Percentiles rank a stretch among this genome's conserved stretches.
phyloP scores from a whole-genome alignment of 2,329 filamentous ascomycete species.

The Didymella arachidicola region DNA sequence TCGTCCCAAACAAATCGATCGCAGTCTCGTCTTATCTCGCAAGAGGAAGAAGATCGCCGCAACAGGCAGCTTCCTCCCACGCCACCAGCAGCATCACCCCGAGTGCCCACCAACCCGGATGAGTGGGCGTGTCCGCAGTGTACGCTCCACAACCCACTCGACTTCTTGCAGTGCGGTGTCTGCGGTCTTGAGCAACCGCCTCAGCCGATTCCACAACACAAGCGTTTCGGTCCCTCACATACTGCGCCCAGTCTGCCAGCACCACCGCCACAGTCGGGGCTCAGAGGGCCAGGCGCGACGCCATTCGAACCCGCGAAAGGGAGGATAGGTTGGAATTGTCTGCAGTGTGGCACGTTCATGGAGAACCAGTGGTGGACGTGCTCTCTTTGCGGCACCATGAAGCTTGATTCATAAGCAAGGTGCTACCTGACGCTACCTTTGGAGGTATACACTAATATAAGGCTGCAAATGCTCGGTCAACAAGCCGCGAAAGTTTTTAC shows the following conservation, averaged over 20 bases:
- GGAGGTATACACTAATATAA: background rate
- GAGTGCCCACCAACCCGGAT: conserved; percentile 41
- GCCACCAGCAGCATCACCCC: conserved; percentile 37
- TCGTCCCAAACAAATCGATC: conserved; percentile 17
- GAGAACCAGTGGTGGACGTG: conserved; percentile 72
- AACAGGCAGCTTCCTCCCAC: conserved; percentile 42
- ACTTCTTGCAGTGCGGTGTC: conserved; percentile 67
- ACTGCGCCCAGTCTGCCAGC: conserved; percentile 38
- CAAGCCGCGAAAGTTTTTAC: no score
- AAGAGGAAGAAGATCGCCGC: conserved; percentile 37
- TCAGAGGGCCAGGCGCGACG: conserved; percentile 42
- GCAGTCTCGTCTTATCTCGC: conserved; percentile 37
- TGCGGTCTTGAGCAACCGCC: conserved; percentile 65
- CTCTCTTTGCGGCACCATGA: conserved; percentile 66
- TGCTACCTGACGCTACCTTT: no score
- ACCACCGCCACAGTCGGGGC: conserved; percentile 40
- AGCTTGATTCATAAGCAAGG: conserved; percentile 45
- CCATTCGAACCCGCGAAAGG: conserved; percentile 56
- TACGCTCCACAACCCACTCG: conserved; percentile 68
- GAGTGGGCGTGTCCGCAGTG: conserved; percentile 68
- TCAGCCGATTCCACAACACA: conserved; percentile 46
- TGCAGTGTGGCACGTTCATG: conserved; percentile 67
- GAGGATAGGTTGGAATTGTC: conserved; percentile 67
- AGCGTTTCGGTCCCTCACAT: conserved; percentile 38
- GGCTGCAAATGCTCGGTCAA: no score